These are phyloP conservation scores for Coleophoma crateriformis DNA, from an alignment of 2,329 filamentous ascomycete genomes.

Conservation along the genomic window DNA sequence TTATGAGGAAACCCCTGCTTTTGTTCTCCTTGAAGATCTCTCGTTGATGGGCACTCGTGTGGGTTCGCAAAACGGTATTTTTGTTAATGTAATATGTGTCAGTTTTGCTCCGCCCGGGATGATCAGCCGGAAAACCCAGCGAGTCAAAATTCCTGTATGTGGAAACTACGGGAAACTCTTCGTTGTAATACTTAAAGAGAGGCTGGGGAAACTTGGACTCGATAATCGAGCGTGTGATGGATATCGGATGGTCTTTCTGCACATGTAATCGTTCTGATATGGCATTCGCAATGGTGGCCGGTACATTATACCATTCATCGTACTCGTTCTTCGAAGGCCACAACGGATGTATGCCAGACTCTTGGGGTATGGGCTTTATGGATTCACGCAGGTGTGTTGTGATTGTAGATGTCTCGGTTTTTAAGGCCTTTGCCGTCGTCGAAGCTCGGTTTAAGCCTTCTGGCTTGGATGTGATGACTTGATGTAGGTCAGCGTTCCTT, in stretches of 20 bases:
- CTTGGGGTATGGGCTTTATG: background rate
- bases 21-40: conserved; percentile 70
- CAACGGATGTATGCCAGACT: conserved; percentile 4
- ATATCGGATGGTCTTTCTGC: conserved; percentile 83
- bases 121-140: conserved; percentile 82
- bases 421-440: background rate
- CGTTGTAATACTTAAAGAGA: conserved; percentile 71
- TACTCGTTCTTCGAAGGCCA: conserved; percentile 53
- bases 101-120: conserved; percentile 78
- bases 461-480: too few relatives aligned
- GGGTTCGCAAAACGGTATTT: conserved; percentile 78
- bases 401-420: background rate
- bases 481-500: too few relatives aligned
- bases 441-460: too few relatives aligned
- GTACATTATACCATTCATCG: conserved; percentile 83
- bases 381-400: too few relatives aligned
- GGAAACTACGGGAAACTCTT: conserved; percentile 77
- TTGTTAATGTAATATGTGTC: conserved; percentile 96
- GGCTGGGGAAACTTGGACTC: conserved; percentile 77
- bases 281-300: conserved; percentile 67
- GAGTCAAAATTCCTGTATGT: conserved; percentile 92
- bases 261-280: conserved; percentile 79
- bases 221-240: conserved; percentile 87
- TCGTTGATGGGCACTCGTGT: conserved; percentile 90
- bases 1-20: conserved; percentile 79